Conservation (phyloP, 495 filamentous ascomycete genomes). For the Talaromyces trachyspermus region DNA sequence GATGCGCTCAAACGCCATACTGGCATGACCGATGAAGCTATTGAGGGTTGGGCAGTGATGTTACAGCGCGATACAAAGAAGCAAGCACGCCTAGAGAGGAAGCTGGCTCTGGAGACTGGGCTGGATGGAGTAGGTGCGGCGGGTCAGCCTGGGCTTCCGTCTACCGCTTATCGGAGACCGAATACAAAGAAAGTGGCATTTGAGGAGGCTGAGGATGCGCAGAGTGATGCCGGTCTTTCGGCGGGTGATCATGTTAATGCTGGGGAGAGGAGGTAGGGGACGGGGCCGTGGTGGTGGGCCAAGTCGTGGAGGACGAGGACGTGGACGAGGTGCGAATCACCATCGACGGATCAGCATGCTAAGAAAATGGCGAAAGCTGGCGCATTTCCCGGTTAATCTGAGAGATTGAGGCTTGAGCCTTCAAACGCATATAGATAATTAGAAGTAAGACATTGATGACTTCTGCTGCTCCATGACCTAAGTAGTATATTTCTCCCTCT, state of each 20-base stretch:
- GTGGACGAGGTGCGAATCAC: slow-evolving; percentile 59
- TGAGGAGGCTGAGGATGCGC: slow-evolving; percentile 31
- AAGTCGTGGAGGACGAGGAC: slow-evolving; percentile 42
- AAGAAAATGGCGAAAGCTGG: slow-evolving; percentile 68
- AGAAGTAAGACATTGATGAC: no score
- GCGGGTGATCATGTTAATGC: slow-evolving; percentile 12
- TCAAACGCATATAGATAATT: no score
- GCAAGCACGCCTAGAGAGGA: slow-evolving; percentile 56
- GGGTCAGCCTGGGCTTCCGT: slow-evolving; percentile 48
- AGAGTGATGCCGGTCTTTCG: slow-evolving; percentile 19
- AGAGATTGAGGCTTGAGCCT: neutral
- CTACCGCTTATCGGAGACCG: slow-evolving; percentile 50
- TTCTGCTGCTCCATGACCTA: no score
- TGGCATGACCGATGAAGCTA: slow-evolving; percentile 85
- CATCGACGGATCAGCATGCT: slow-evolving; percentile 68
- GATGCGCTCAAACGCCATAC: slow-evolving; percentile 64
- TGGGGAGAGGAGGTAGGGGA: slow-evolving; percentile 8
- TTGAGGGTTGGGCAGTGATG: slow-evolving; percentile 94
- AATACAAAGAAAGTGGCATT: slow-evolving; percentile 10
- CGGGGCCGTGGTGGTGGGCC: slow-evolving; percentile 33
- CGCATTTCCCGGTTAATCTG: slow-evolving; percentile 46
- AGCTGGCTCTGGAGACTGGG: slow-evolving; percentile 52
- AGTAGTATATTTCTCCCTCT: no score
- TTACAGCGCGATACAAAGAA: slow-evolving; percentile 60
- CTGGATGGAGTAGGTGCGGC: slow-evolving; percentile 20